These are phyloP conservation scores for Chlorociboria aeruginascens DNA, from an alignment of 495 filamentous ascomycete species.

Conservation along the genomic window DNA sequence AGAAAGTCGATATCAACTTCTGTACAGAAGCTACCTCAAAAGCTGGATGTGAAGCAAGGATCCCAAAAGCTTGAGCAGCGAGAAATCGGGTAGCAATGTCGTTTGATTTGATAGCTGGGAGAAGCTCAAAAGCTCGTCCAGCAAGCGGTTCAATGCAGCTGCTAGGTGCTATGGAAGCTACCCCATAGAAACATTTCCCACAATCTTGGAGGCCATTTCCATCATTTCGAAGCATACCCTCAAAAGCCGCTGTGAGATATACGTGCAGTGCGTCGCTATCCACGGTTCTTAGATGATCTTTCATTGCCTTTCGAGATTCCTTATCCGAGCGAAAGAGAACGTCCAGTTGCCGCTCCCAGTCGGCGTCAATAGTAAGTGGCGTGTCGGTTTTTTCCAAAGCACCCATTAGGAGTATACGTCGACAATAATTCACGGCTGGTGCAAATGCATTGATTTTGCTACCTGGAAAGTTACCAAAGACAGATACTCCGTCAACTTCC, in stretches of 20 bases:
- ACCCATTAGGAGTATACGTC: conserved; percentile 60
- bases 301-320: conserved; percentile 44
- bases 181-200: conserved; percentile 49
- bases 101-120: conserved; percentile 53
- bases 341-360: conserved; percentile 78
- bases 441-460: conserved; percentile 42
- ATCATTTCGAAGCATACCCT: conserved; percentile 42
- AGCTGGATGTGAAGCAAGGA: conserved; percentile 55
- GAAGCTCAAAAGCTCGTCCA: conserved; percentile 34
- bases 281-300: conserved; percentile 24
- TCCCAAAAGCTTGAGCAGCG: conserved; percentile 62
- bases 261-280: conserved; percentile 17
- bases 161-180: conserved; percentile 51
- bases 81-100: conserved; percentile 48
- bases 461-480: conserved; percentile 30
- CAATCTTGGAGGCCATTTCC: conserved; percentile 38
- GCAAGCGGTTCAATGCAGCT: conserved; percentile 37
- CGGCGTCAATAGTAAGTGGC: conserved; percentile 51
- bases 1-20: conserved; percentile 30
- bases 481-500: conserved; percentile 23
- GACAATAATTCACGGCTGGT: conserved; percentile 56
- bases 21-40: conserved; percentile 20
- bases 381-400: conserved; percentile 44
- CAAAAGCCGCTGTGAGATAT: conserved; percentile 36
- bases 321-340: conserved; percentile 53